Evolutionary conservation across 345 rosid genomes (phyloP).

Genomic region (Eucalyptus lansdowneana): DNA sequence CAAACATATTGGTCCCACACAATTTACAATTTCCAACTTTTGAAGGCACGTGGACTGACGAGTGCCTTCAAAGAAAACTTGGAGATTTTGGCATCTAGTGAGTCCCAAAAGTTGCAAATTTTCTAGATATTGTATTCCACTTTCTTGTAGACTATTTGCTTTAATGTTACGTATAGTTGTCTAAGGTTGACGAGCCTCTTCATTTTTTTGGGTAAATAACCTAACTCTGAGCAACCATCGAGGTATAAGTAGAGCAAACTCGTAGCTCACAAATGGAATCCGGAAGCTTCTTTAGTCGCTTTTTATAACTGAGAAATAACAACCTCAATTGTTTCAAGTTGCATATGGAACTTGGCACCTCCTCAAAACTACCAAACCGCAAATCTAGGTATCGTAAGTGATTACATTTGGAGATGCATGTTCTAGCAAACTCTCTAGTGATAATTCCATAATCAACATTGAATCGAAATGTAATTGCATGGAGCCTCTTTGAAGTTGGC

Average conservation of each 20-base stretch:
- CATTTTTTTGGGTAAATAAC: background rate
- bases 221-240: accelerated
- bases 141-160: accelerated
- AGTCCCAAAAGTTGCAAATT: background rate
- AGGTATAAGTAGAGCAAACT: background rate
- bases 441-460: background rate
- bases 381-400: background rate
- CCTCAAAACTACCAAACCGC: background rate
- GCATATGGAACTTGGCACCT: background rate
- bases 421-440: background rate
- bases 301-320: accelerated
- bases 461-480: background rate
- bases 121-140: background rate
- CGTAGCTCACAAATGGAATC: background rate
- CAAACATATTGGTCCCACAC: background rate
- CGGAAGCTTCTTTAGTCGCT: no score
- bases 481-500: background rate
- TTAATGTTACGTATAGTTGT: background rate
- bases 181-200: background rate
- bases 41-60: accelerated
- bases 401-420: background rate
- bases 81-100: accelerated
- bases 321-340: background rate
- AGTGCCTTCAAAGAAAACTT: background rate
- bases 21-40: background rate